phyloP scores from a whole-genome alignment of 768 basidiomycete genomes.

The Boletus vinaceobasis region DNA sequence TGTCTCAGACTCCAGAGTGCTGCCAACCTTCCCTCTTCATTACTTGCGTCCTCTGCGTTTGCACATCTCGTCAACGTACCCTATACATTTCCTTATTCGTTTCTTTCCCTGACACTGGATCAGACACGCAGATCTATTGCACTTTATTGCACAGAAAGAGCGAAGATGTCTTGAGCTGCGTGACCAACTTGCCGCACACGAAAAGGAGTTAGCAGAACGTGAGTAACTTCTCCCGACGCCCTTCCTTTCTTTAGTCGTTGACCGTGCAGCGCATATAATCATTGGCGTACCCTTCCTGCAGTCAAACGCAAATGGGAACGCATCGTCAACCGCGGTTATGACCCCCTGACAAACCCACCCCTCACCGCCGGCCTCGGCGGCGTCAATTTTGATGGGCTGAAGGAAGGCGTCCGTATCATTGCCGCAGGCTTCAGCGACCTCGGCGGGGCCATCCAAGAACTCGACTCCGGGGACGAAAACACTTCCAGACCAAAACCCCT shows the following conservation, averaged over 20 bases:
- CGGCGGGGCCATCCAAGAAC: slow-evolving; percentile 17
- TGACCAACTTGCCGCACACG: slow-evolving; percentile 67
- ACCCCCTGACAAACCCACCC: slow-evolving; percentile 3
- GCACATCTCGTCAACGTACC: not conserved
- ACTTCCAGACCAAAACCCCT: not conserved
- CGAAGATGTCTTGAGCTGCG: slow-evolving; percentile 79
- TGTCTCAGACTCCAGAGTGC: not conserved
- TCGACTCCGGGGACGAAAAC: not conserved
- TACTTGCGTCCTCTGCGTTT: not conserved
- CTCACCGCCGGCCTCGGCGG: slow-evolving; percentile 11
- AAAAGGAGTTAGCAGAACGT: slow-evolving; percentile 68
- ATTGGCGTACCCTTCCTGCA: slow-evolving; percentile 19
- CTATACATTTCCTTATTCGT: not conserved
- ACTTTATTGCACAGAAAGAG: slow-evolving; percentile 84
- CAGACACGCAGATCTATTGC: slow-evolving; percentile 79
- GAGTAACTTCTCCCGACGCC: slow-evolving; percentile 16
- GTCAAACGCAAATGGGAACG: slow-evolving; percentile 85
- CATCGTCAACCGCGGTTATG: slow-evolving; percentile 59
- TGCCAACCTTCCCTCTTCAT: not conserved
- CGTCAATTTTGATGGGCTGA: slow-evolving; percentile 52
- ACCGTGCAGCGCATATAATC: too few relatives aligned
- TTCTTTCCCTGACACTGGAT: not conserved
- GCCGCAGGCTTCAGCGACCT: slow-evolving; percentile 42
- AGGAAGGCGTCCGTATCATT: slow-evolving; percentile 62
- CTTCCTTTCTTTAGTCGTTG: not conserved